Evolutionary conservation across 2,329 filamentous ascomycete species (phyloP).

Genomic region (Trichoderma harzianum): DNA sequence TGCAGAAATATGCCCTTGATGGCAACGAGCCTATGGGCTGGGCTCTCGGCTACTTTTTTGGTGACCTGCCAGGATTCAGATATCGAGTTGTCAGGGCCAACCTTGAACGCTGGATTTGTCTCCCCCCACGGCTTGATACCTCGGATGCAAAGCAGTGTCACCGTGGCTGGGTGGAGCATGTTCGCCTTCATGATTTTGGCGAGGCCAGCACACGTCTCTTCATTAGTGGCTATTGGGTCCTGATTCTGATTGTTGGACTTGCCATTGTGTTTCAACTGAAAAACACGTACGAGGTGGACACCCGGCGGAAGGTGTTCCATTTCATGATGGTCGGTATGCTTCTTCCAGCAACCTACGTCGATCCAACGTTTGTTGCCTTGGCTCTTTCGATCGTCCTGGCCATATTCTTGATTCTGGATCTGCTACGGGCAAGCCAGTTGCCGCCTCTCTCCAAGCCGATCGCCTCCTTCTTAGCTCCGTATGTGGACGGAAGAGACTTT

Average conservation of each 20-base stretch:
- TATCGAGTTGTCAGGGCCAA: slow-evolving; percentile 66
- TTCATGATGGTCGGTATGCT: slow-evolving; percentile 98
- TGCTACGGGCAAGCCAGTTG: slow-evolving; percentile 85
- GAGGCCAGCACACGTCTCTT: slow-evolving; percentile 78
- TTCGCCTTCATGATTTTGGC: slow-evolving; percentile 65
- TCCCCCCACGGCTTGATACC: slow-evolving; percentile 50
- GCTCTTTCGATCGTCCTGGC: slow-evolving; percentile 76
- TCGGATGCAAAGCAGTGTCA: slow-evolving; percentile 39
- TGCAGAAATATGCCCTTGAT: slow-evolving; percentile 63
- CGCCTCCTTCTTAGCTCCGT: slow-evolving; percentile 83
- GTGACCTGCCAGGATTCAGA: slow-evolving; percentile 69
- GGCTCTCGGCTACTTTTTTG: slow-evolving; percentile 86
- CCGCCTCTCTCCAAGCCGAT: slow-evolving; percentile 85
- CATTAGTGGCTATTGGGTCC: slow-evolving; percentile 69
- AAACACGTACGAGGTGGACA: slow-evolving; percentile 84
- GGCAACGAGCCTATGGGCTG: slow-evolving; percentile 84
- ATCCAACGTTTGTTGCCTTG: slow-evolving; percentile 78
- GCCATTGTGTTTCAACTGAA: slow-evolving; percentile 71
- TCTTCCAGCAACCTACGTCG: slow-evolving; percentile 78
- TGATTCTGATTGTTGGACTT: slow-evolving; percentile 68
- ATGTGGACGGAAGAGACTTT: slow-evolving; percentile 90
- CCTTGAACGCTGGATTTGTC: slow-evolving; percentile 70
- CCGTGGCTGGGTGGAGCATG: slow-evolving; percentile 60
- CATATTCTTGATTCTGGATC: slow-evolving; percentile 82
- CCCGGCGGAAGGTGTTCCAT: slow-evolving; percentile 93